Evolutionary conservation across 2,329 filamentous ascomycete species (phyloP).

Genomic region (Cercospora beticola): DNA sequence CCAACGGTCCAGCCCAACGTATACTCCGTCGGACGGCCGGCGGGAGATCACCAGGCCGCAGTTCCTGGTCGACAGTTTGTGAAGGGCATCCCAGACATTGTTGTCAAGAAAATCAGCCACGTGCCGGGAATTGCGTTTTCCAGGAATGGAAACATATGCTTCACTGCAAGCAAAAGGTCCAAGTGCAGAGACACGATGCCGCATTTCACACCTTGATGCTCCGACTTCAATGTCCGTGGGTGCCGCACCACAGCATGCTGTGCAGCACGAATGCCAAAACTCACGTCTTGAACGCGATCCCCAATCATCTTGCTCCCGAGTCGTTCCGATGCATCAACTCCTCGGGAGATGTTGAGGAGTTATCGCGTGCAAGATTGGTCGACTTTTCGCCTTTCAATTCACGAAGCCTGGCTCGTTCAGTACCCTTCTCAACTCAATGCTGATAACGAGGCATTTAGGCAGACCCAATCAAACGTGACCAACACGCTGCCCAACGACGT

Average conservation of each 20-base stretch:
- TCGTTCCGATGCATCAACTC: neutral
- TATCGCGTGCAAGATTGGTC: neutral
- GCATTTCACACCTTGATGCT: neutral
- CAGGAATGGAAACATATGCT: neutral
- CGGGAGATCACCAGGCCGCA: neutral
- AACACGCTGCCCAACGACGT: neutral
- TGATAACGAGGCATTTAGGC: neutral
- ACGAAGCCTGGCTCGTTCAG: neutral
- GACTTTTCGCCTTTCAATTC: neutral
- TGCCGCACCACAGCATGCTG: neutral
- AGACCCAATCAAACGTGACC: neutral
- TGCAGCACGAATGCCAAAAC: neutral
- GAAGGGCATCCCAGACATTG: neutral
- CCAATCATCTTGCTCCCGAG: neutral
- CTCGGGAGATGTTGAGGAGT: neutral
- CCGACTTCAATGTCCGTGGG: neutral
- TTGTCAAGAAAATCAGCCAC: neutral
- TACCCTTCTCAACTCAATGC: neutral
- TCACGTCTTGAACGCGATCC: neutral
- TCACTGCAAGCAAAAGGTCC: neutral
- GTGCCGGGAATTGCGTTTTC: neutral
- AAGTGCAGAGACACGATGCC: neutral
- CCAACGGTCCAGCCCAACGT: neutral
- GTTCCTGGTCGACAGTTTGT: neutral
- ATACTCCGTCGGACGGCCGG: neutral